A percentile compares a stretch with the other conserved stretches of the same genome.
Conservation (phyloP, 495 filamentous ascomycete species). For the Talaromyces trachyspermus region DNA sequence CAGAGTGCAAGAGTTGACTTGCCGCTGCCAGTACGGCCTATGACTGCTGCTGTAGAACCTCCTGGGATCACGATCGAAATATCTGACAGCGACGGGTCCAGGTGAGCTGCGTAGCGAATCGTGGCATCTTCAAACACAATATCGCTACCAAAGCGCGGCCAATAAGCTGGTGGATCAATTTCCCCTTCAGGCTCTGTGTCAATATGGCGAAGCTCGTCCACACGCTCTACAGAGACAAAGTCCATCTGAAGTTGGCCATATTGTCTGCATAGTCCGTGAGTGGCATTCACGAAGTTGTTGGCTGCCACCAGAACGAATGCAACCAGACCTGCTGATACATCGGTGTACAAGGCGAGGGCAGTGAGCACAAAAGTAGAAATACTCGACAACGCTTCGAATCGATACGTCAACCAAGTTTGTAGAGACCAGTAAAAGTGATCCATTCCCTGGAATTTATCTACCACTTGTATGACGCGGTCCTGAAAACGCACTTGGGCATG, state of each 20-base stretch:
- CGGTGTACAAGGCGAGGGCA: slow-evolving; percentile 58
- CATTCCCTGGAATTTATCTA: slow-evolving; percentile 82
- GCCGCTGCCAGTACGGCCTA: slow-evolving; percentile 57
- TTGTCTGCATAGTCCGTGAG: slow-evolving; percentile 62
- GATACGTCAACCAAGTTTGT: slow-evolving; percentile 72
- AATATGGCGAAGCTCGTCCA: slow-evolving; percentile 68
- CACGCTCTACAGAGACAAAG: slow-evolving; percentile 78
- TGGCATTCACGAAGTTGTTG: slow-evolving; percentile 50
- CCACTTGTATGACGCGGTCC: slow-evolving; percentile 61
- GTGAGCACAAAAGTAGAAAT: slow-evolving; percentile 65
- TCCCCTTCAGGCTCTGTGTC: slow-evolving; percentile 64
- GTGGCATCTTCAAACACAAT: slow-evolving; percentile 71
- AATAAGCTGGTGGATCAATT: slow-evolving; percentile 60
- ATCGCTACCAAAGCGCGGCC: slow-evolving; percentile 61
- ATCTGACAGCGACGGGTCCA: slow-evolving; percentile 58
- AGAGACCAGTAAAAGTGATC: slow-evolving; percentile 89
- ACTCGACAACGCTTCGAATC: slow-evolving; percentile 66
- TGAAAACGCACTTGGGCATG: slow-evolving; percentile 68
- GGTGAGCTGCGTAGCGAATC: slow-evolving; percentile 66
- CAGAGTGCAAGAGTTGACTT: slow-evolving; percentile 62
- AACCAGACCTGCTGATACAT: slow-evolving; percentile 62
- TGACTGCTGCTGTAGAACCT: slow-evolving; percentile 59
- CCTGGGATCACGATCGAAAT: slow-evolving; percentile 63
- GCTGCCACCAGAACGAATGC: slow-evolving; percentile 56
- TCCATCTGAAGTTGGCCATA: slow-evolving; percentile 85